A percentile compares a stretch with the other conserved stretches of the same genome.
Conservation (phyloP, 768 basidiomycete species). For the Macrolepiota albuminosa region DNA sequence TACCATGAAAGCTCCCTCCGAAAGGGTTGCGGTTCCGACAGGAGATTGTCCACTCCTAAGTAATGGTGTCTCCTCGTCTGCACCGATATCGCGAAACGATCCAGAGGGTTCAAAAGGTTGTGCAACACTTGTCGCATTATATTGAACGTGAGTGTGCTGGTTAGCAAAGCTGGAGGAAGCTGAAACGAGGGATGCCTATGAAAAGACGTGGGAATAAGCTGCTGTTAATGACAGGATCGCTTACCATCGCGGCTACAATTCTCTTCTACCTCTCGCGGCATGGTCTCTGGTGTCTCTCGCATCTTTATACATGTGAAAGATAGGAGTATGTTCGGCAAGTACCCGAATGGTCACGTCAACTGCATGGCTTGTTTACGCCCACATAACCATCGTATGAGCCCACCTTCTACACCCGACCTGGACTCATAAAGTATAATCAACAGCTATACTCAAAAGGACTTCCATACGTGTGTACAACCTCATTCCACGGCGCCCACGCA, state of each 20-base stretch:
- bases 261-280: neutral
- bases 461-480: neutral
- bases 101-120: neutral
- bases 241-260: neutral
- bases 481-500: neutral
- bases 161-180: no score
- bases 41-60: conserved; percentile 32
- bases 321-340: neutral
- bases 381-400: neutral
- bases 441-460: neutral
- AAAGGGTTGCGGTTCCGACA: conserved; percentile 83
- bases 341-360: neutral
- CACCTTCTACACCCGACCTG: neutral
- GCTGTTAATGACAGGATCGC: neutral
- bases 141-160: neutral
- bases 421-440: neutral
- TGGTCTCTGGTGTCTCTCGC: neutral
- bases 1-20: conserved; percentile 95
- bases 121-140: neutral
- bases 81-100: conserved; percentile 5
- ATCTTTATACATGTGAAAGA: neutral
- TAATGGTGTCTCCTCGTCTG: conserved; percentile 54
- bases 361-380: neutral
- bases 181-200: neutral
- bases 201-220: neutral